Conservation (phyloP, 805 yeast genomes). For the Suhomyces tanzawaensis region DNA sequence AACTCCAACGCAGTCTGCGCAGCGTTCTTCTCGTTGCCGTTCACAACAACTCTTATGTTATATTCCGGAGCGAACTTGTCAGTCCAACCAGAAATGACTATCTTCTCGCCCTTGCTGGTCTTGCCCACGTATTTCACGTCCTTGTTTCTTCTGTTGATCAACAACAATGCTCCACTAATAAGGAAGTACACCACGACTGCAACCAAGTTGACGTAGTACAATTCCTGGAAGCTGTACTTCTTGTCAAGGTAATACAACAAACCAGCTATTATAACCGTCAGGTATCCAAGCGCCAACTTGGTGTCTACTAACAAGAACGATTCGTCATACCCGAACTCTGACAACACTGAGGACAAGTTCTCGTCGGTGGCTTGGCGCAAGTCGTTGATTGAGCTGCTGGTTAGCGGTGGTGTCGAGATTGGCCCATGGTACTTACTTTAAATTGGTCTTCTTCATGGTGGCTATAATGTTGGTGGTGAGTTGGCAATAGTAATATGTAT, state of each 20-base stretch:
- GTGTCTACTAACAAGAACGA: conserved; percentile 45
- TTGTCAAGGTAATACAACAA: conserved; percentile 49
- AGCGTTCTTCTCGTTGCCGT: conserved; percentile 19
- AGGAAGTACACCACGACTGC: conserved; percentile 38
- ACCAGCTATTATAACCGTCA: conserved; percentile 47
- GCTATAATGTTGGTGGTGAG: background rate
- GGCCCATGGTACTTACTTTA: conserved; percentile 22
- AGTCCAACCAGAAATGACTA: conserved; percentile 40
- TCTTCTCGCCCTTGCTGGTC: conserved; percentile 27
- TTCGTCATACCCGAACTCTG: conserved; percentile 46
- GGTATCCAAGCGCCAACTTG: conserved; percentile 49
- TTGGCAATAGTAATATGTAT: background rate
- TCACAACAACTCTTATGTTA: conserved; percentile 30
- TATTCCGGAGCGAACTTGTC: conserved; percentile 48
- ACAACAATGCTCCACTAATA: conserved; percentile 33
- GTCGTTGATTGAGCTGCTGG: conserved; percentile 43
- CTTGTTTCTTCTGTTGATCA: conserved; percentile 37
- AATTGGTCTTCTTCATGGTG: conserved; percentile 21
- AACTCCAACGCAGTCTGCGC: conserved; percentile 29
- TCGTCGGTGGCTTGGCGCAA: conserved; percentile 52
- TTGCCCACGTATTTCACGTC: conserved; percentile 48
- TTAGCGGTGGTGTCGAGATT: conserved; percentile 4
- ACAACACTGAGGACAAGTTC: conserved; percentile 39
- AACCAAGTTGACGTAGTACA: conserved; percentile 31
- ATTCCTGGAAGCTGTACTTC: conserved; percentile 42